These are phyloP conservation scores for Neurospora sp. DNA, from an alignment of 495 filamentous ascomycete genomes.

Conservation along the genomic window DNA sequence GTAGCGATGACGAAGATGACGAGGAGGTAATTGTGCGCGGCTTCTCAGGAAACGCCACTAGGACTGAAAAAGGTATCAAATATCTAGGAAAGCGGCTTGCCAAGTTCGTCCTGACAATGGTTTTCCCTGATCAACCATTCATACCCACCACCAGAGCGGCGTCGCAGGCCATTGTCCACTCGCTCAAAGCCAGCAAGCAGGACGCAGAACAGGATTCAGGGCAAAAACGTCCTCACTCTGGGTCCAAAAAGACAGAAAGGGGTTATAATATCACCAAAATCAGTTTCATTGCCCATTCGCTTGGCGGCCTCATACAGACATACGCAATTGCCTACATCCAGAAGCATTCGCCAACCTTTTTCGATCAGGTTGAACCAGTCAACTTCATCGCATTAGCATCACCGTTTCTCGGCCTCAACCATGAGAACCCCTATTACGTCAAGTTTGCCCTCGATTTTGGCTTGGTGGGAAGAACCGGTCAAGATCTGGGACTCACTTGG, in stretches of 20 bases:
- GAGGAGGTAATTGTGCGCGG: constrained; percentile 92
- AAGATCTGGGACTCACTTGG: constrained; percentile 93
- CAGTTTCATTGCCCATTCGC: constrained; percentile 88
- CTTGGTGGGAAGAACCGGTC: constrained; percentile 85
- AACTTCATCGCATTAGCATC: constrained; percentile 91
- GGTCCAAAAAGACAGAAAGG: constrained; percentile 25
- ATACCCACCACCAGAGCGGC: constrained; percentile 54
- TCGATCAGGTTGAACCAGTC: constrained; percentile 73
- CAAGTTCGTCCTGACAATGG: constrained; percentile 79
- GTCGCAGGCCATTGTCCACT: constrained; percentile 27
- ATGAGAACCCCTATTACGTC: constrained; percentile 95
- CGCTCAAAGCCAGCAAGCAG: constrained; percentile 22
- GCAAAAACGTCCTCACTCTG: constrained; percentile 31
- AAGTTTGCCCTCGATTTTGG: constrained; percentile 96
- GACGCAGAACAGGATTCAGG: constrained; percentile 16
- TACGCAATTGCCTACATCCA: constrained; percentile 97
- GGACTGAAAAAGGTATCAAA: constrained; percentile 90
- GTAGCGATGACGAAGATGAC: constrained; percentile 52
- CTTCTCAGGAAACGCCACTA: constrained; percentile 78
- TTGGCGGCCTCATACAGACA: constrained; percentile 84
- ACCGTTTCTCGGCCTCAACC: constrained; percentile 86
- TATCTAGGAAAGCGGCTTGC: constrained; percentile 92
- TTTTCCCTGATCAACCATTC: constrained; percentile 85
- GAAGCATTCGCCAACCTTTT: constrained; percentile 89
- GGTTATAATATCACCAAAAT: constrained; percentile 87